Base-by-base conservation (phyloP, 768 basidiomycete species). In the Tephrocybe sp. region DNA sequence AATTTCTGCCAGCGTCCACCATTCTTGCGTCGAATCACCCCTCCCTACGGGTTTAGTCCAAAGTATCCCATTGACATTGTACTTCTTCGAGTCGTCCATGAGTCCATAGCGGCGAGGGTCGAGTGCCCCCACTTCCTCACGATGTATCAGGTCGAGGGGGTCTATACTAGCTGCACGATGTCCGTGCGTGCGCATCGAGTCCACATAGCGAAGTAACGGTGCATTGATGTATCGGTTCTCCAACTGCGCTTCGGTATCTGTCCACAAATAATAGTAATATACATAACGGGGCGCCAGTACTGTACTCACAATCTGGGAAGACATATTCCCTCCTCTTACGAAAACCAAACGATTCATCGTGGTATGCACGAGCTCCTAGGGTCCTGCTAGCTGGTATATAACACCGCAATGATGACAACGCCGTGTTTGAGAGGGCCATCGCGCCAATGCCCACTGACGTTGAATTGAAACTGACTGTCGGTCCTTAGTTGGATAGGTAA, bases 101-200 rank as follows among this genome's bases (percentile, higher is more conserved):
- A 94, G 74, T 1, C 91, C 89, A 54, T 94, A 95, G 10, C 94
- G 80, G 34, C 68, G 60, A 0, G 91, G 87, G 55, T 88, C 74
- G 16, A 94, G 76, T 3, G 91, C 91, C 21, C 77, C 83, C 0
- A 79, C 77, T 56, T 91, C 83, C 58, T 93, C 91, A 13, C 93
- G 82, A 46, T 89, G 84, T 24, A 95, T 85, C 44, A 95, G 69
- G 65, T 93, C 91, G 29, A 95, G 70, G 0, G 94, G 93, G 61
- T 97, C 93, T 34, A 95, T 88, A 36, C 79, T 75, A 0, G 91
- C 91, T 3, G 91, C 90, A 24, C 90, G 81, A 60, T 93, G 91
- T 0, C 87, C 88, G 55, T 92, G 88, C 0, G 76, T 84, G n/a
- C 92, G 79, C 57, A 95, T 77, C 1, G 88, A 86, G 63, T 95